Conservation (phyloP, 345 rosid genomes). For the Eucalyptus rudis region DNA sequence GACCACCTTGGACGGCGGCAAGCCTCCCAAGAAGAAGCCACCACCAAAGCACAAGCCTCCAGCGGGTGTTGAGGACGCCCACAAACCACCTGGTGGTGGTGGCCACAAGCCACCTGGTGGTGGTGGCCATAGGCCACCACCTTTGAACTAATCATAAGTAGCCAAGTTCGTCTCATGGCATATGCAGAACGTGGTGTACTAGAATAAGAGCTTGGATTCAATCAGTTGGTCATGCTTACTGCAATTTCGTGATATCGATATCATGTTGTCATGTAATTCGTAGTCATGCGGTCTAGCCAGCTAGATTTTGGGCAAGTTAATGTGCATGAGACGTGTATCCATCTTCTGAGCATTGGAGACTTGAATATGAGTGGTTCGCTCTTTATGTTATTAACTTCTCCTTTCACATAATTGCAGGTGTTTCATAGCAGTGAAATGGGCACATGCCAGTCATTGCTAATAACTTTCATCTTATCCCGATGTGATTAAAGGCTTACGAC, state of each 20-base stretch:
- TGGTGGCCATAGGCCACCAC: not conserved
- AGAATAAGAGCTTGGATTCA: not conserved
- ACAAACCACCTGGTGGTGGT: not conserved
- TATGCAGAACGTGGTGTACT: not conserved
- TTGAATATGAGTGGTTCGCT: not conserved
- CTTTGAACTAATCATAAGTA: not conserved
- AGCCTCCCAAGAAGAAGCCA: not conserved
- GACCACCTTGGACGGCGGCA: not conserved
- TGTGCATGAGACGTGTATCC: not conserved
- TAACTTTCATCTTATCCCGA: not conserved
- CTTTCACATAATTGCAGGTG: not conserved
- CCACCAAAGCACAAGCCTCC: not conserved
- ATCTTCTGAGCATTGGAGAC: not conserved
- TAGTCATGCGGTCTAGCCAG: not conserved
- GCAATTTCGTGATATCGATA: not conserved
- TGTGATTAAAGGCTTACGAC: not conserved
- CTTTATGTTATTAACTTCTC: not conserved
- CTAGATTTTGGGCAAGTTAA: not conserved
- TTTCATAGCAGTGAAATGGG: not conserved
- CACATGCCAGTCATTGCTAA: not conserved
- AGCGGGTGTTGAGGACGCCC: not conserved
- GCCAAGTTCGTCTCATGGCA: not conserved
- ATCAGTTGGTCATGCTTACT: not conserved
- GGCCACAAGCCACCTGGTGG: too few species aligned
- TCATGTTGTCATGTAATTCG: not conserved